Percentiles rank a stretch among this genome's conserved stretches.
These are phyloP conservation scores for Verticillium nonalfalfae DNA, from an alignment of 2,329 filamentous ascomycete genomes.

Conservation along the genomic window DNA sequence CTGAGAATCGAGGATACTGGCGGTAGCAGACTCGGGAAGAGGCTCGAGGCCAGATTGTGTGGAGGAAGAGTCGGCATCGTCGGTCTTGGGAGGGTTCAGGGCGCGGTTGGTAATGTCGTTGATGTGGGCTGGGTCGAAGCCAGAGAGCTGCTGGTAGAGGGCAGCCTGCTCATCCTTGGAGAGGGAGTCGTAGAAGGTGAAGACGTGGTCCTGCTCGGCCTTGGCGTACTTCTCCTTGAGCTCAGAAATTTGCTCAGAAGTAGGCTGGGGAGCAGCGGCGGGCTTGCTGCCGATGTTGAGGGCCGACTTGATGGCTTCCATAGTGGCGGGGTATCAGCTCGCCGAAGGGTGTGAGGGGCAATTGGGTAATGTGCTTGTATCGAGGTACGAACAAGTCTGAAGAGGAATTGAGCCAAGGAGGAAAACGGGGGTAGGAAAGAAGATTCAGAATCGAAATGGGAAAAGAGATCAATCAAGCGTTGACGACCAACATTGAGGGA, in stretches of 20 bases:
- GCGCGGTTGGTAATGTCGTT: constrained; percentile 80
- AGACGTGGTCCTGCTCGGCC: constrained; percentile 75
- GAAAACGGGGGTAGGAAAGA: background rate
- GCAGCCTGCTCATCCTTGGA: constrained; percentile 63
- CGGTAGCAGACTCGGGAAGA: constrained; percentile 77
- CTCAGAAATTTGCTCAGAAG: constrained; percentile 57
- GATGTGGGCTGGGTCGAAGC: constrained; percentile 80
- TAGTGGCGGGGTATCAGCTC: constrained; percentile 18
- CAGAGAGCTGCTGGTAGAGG: constrained; percentile 75
- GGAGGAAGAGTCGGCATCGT: constrained; percentile 42
- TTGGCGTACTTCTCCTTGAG: constrained; percentile 68
- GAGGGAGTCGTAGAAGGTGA: constrained; percentile 79
- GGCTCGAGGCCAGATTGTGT: constrained; percentile 64
- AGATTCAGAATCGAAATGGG: background rate
- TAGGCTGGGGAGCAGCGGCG: constrained; percentile 42
- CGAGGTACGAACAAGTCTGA: background rate
- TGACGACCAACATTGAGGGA: background rate
- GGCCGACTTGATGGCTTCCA: constrained; percentile 37
- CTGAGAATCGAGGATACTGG: constrained; percentile 87
- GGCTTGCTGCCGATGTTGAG: constrained; percentile 28
- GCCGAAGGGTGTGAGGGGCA: background rate
- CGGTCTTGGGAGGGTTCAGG: constrained; percentile 66
- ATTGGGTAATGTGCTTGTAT: background rate
- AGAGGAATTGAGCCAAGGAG: background rate
- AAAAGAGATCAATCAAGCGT: constrained; percentile 7